Conservation (phyloP, 805 yeast genomes). For the Lipomyces orientalis region DNA sequence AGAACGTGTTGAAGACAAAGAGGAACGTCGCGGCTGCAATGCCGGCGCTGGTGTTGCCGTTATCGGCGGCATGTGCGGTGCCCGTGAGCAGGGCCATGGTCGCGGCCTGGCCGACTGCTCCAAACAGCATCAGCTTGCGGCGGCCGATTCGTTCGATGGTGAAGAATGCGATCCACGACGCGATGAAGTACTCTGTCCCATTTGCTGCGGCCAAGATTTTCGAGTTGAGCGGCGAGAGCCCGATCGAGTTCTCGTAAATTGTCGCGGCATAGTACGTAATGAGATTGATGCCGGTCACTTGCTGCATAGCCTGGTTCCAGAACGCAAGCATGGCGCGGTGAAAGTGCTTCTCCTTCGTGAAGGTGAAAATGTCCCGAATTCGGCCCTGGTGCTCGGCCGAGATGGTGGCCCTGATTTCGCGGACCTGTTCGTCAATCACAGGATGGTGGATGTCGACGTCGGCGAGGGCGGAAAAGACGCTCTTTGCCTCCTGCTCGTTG, state of each 20-base stretch:
- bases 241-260: conserved; percentile 56
- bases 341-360: conserved; percentile 54
- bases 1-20: conserved; percentile 39
- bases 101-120: conserved; percentile 23
- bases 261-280: conserved; percentile 65
- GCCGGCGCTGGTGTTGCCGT: conserved; percentile 43
- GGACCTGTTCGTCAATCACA: conserved; percentile 45
- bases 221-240: conserved; percentile 52
- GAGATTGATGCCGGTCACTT: conserved; percentile 57
- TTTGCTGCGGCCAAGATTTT: conserved; percentile 53
- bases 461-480: conserved; percentile 29
- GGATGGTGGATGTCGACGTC: conserved; percentile 46
- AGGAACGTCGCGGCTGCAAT: conserved; percentile 37
- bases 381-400: conserved; percentile 42
- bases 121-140: conserved; percentile 21
- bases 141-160: conserved; percentile 61
- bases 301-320: conserved; percentile 56
- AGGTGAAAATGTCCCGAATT: conserved; percentile 41
- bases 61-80: conserved; percentile 46
- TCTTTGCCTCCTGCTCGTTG: conserved; percentile 61
- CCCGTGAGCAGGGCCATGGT: conserved; percentile 46
- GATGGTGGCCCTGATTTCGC: conserved; percentile 37
- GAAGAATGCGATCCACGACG: conserved; percentile 59
- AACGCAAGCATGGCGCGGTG: conserved; percentile 55
- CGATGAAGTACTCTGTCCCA: conserved; percentile 50